Conservation (phyloP, 164 flowering plant genomes). For the Taxillus chinensis region DNA sequence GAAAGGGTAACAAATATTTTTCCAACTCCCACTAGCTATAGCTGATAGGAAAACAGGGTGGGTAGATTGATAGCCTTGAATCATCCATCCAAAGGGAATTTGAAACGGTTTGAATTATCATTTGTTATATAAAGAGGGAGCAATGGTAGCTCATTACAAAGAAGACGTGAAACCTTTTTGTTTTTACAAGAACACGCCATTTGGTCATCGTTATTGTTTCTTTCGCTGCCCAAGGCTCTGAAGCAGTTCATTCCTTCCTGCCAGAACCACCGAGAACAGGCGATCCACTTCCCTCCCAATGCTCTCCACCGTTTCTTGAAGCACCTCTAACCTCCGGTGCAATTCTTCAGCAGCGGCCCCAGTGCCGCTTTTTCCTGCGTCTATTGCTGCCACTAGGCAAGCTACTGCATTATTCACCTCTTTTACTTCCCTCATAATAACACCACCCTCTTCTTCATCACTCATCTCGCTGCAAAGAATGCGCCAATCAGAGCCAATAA, state of each 20-base stretch:
- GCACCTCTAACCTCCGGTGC: conserved; percentile 21
- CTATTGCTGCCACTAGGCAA: conserved; percentile 15
- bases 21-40: no score
- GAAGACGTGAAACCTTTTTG: no score
- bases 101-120: no score
- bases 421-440: conserved; percentile 21
- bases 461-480: conserved; percentile 5
- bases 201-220: conserved; percentile 7
- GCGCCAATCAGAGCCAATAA: conserved; percentile 10
- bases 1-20: no score
- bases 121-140: no score
- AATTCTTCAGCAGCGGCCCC: conserved; percentile 14
- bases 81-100: no score
- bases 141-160: neutral
- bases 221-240: conserved; percentile 9
- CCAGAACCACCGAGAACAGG: conserved; percentile 33
- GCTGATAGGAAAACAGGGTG: no score
- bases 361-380: neutral
- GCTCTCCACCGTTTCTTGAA: conserved; percentile 21
- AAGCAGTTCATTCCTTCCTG: conserved; percentile 37
- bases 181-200: neutral
- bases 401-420: conserved; percentile 29
- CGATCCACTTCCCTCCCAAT: conserved; percentile 24
- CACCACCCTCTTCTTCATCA: conserved; percentile 5
- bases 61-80: no score